Evolutionary conservation across 352 stramenopile genomes (phyloP).

Genomic region (Discostella stelligera): DNA sequence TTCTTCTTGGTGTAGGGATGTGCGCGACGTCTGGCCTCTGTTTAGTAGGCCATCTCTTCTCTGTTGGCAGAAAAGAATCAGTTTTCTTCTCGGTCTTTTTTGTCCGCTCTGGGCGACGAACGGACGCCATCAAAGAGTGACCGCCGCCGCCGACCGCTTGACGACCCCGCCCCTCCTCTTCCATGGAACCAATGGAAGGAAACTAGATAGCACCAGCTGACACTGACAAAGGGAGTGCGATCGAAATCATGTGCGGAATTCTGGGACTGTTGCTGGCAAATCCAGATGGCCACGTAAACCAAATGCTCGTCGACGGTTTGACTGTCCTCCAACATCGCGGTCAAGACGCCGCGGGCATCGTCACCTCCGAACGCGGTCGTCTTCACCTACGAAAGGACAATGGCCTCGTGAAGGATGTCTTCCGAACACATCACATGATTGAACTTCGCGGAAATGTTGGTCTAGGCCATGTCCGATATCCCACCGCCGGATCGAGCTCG

Average conservation of each 20-base stretch:
- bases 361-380: constrained; percentile 88
- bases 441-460: constrained; percentile 93
- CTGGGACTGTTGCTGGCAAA: constrained; percentile 94
- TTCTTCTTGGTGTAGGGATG: no score
- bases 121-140: no score
- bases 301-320: constrained; percentile 93
- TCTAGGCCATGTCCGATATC: constrained; percentile 97
- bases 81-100: no score
- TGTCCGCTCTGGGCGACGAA: no score
- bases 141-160: no score
- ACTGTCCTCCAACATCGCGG: constrained; percentile 97
- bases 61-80: no score
- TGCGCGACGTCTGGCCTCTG: no score
- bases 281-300: constrained; percentile 86
- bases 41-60: no score
- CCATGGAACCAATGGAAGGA: neutral
- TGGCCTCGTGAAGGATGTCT: constrained; percentile 97
- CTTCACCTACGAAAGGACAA: constrained; percentile 98
- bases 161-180: no score
- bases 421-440: constrained; percentile 97
- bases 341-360: constrained; percentile 95
- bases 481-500: constrained; percentile 88
- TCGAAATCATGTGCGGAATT: constrained; percentile 94
- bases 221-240: no score
- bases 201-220: neutral